Conservation (phyloP, 495 filamentous ascomycete genomes). For the Ascobolus immersus region DNA sequence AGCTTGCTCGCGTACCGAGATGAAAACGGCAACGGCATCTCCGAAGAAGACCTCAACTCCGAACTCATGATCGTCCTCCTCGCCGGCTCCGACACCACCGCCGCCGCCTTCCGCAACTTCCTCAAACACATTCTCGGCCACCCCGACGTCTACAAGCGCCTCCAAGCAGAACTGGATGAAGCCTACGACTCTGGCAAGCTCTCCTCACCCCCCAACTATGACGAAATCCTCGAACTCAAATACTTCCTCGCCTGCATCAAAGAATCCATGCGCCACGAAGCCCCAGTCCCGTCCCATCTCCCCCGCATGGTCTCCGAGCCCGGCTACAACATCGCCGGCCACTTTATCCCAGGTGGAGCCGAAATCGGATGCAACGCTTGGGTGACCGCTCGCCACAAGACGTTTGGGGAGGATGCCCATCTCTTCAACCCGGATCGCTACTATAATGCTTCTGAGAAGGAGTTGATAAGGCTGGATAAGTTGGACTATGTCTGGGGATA, state of each 20-base stretch:
- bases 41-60: conserved; percentile 28
- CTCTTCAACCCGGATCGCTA: conserved; percentile 31
- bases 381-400: conserved; percentile 28
- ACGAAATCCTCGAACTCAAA: conserved; percentile 22
- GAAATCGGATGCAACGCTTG: conserved; percentile 36
- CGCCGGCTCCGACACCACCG: conserved; percentile 39
- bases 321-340: conserved; percentile 27
- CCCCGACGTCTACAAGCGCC: conserved; percentile 18
- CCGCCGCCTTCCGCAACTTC: conserved; percentile 30
- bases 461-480: conserved; percentile 21
- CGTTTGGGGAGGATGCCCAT: conserved; percentile 27
- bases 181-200: conserved; percentile 19
- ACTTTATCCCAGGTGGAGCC: conserved; percentile 28
- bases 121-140: conserved; percentile 28
- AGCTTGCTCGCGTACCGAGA: conserved; percentile 23
- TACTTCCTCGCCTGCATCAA: conserved; percentile 43
- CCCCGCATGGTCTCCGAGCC: conserved; percentile 27
- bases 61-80: conserved; percentile 7
- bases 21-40: conserved; percentile 29
- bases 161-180: conserved; percentile 23
- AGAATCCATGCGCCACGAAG: conserved; percentile 39
- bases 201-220: conserved; percentile 21
- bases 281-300: conserved; percentile 31
- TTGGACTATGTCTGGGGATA: conserved; percentile 7
- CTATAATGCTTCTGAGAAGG: conserved; percentile 22